Base-by-base conservation (phyloP, 805 yeast species). In the Saturnispora sanitii region DNA sequence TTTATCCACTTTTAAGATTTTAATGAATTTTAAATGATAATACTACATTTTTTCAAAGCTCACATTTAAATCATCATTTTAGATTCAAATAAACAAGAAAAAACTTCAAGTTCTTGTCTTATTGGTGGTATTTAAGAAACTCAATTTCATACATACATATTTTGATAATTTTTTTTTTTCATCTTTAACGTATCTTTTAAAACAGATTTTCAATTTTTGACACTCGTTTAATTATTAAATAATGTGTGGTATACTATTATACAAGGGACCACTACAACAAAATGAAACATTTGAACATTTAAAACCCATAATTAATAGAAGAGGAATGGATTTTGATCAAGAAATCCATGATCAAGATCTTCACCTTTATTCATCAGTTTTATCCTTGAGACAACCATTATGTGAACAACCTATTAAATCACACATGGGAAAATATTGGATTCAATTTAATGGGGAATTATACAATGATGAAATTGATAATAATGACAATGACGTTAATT, bases 401-500 rank as follows among this genome's bases (percentile, higher is more conserved):
- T 77, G 84, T 0, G 49, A 61, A 23, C 99, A 92, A 58, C 96
- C 97, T 0, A 47, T 77, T 3, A 48, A 44, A 2, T 50, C 43
- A 9, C 17, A 33, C 33, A 22, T 34, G 6, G 47, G 61, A 35
- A 48, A 64, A 49, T 67, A 53, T 37, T 52, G 71, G 0, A 54
- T 94, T 7, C 95, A 86, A 54, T 90, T 82, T 61, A 92, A 94
- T 56, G 99, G 98, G 0, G 96, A 92, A 52, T 60, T 92, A 9
- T 92, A 92, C 57, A 79, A 79, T 47, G 49, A 56, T 1, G 80
- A 70, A 28, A 70, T 81, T 25, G 46, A 50, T 0, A 60, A 42
- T 4, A 42, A 43, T 6, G 40, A 65, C 1, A 83, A 83, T 55
- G 96, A 88, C 57, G 77, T 94, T 0, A 64, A 57, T 3, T 81